Conservation (phyloP, 139 green algal genomes). For the Chlamydomonas applanata region DNA sequence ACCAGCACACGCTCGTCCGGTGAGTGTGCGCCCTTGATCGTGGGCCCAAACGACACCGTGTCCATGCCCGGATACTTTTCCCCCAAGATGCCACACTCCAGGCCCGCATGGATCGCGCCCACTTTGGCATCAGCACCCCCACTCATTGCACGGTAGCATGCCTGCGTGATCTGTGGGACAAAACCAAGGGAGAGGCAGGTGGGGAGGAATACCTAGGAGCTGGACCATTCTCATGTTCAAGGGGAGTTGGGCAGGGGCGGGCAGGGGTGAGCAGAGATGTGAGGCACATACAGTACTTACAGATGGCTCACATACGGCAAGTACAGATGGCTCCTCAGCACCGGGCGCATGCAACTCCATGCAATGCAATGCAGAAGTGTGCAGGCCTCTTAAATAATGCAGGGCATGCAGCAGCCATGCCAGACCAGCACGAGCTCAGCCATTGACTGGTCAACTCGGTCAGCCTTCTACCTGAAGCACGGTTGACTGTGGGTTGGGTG, state of each 20-base stretch:
- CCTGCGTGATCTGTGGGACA: slow-evolving; percentile 24
- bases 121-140: slow-evolving; percentile 12
- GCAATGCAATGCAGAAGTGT: too few relatives aligned
- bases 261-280: too few relatives aligned
- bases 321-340: too few relatives aligned
- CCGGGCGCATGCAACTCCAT: too few relatives aligned
- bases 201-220: too few relatives aligned
- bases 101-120: slow-evolving; percentile 70
- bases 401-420: too few relatives aligned
- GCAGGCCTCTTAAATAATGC: too few relatives aligned
- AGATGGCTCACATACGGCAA: too few relatives aligned
- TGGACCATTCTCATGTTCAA: too few relatives aligned
- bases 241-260: too few relatives aligned
- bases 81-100: slow-evolving; percentile 73
- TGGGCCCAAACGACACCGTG: slow-evolving; percentile 70
- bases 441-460: neutral
- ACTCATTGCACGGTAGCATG: slow-evolving; percentile 12
- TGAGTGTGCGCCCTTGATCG: slow-evolving; percentile 71
- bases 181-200: too few relatives aligned
- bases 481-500: slow-evolving; percentile 44
- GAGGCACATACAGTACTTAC: too few relatives aligned
- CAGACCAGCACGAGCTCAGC: neutral
- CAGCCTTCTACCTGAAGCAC: slow-evolving; percentile 53
- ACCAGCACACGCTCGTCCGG: slow-evolving; percentile 64
- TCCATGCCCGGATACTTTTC: slow-evolving; percentile 69